Percentiles rank a stretch among this genome's conserved stretches.
Evolutionary conservation across 192 early-diverging fungal genomes (phyloP).

Genomic region (Physocladia obscura): DNA sequence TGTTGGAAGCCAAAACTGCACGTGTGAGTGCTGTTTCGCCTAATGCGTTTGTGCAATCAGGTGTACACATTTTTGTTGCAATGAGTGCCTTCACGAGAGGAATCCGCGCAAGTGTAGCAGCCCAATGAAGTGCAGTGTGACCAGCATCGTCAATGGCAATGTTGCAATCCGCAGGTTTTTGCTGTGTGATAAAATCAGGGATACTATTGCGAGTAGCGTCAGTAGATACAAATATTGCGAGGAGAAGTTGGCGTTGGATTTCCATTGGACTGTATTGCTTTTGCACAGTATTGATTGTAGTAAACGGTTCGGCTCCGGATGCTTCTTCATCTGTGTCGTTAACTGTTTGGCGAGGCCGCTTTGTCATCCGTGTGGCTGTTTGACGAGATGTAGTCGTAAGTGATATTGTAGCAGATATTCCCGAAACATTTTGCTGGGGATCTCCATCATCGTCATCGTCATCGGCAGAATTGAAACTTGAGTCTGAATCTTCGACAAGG

Average conservation of each 20-base stretch:
- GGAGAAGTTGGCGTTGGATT: conserved; percentile 71
- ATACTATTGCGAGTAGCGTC: conserved; percentile 70
- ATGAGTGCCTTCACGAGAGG: conserved; percentile 75
- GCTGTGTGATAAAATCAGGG: conserved; percentile 49
- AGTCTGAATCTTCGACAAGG: conserved; percentile 14
- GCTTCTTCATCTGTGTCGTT: conserved; percentile 4
- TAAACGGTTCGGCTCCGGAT: not conserved
- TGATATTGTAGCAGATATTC: not conserved
- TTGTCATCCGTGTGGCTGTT: not conserved
- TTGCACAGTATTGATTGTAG: conserved; percentile 11
- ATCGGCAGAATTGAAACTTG: conserved; percentile 19
- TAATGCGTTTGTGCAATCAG: conserved; percentile 66
- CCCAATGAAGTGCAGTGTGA: conserved; percentile 95
- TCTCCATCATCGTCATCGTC: conserved; percentile 8
- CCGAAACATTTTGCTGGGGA: not conserved
- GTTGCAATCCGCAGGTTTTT: conserved; percentile 62
- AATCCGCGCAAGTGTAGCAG: conserved; percentile 80
- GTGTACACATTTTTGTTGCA: conserved; percentile 67
- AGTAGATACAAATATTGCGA: conserved; percentile 76
- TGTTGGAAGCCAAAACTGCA: conserved; percentile 82
- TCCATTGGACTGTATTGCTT: no score
- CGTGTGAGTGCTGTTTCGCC: conserved; percentile 90
- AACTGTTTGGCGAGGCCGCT: not conserved
- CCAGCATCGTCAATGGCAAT: conserved; percentile 91
- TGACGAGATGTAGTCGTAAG: not conserved